Base-by-base conservation (phyloP, 1,284 basidiomycete genomes). In the Heterobasidion irregulare region DNA sequence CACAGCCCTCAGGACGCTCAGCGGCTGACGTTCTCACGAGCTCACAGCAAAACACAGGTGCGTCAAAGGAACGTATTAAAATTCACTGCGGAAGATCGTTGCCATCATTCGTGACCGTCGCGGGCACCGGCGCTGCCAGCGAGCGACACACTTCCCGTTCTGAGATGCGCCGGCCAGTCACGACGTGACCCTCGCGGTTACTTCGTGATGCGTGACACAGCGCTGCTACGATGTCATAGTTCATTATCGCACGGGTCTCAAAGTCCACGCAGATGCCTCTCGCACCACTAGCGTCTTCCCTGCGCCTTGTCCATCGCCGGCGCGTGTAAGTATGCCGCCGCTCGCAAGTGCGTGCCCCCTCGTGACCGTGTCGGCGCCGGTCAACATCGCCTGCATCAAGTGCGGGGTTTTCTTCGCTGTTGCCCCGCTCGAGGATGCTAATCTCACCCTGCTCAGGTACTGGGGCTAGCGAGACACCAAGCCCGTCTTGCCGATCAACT, bases 391-490 rank as follows among this genome's bases (percentile, higher is more conserved):
- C 32, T 92, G 90, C 68, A 95, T 97, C 76, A 98, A 98, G 92
- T 94, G 60, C 65, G 82, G 66, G 66, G 19, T 6, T 8, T 19
- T 60, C 7, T 9, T 15, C 60, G 54, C 56, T 18, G 49, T 48
- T 54, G 33, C 38, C 54, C 33, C 16, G 12, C 56, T 26, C 32
- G 49, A 34, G 43, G 50, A 15, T 52, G 46, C n/a, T 26, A 18
- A 26, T 19, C 33, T 48, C 26, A 16, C 13, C 47, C 10, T 48
- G 19, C 18, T 52, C 64, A 94, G 93, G 69, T 96, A 95, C 77
- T 99, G 96, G 96, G 96, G 96, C 62, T 99, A 99, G 75, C 89
- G 95, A 61, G 90, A 98, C 73, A 95, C 92, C 8, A 83, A 86
- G 63, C 84, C 98, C 61, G 98, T 98, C 68, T 79, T 99, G 54